These are phyloP conservation scores for Monsonia emarginata DNA, from an alignment of 441 rosid genomes.

Conservation along the genomic window DNA sequence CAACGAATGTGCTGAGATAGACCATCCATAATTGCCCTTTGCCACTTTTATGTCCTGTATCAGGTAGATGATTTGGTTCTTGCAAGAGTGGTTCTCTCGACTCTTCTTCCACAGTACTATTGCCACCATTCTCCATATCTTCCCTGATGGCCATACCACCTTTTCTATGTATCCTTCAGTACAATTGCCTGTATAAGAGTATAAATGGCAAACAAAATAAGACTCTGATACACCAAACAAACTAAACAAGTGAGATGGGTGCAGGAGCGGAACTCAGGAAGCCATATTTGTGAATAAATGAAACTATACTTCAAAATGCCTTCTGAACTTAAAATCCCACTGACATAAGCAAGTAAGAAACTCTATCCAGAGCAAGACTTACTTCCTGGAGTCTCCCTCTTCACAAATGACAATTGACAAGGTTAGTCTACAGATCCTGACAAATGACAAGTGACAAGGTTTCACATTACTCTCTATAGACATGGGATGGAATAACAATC, in stretches of 20 bases:
- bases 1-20: conserved; percentile 41
- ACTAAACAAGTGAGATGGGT: not conserved
- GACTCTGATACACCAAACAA: not conserved
- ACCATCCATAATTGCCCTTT: conserved; percentile 35
- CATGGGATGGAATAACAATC: not conserved
- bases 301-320: not conserved
- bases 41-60: conserved; percentile 9
- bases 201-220: no score
- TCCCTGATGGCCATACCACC: conserved; percentile 21
- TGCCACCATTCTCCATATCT: conserved; percentile 21
- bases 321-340: not conserved
- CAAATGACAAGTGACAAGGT: conserved; percentile 2
- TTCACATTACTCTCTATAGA: not conserved
- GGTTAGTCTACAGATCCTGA: not conserved
- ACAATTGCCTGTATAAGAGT: no score
- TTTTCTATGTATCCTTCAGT: not conserved
- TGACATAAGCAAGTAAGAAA: not conserved
- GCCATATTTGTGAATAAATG: not conserved
- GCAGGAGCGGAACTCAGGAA: not conserved
- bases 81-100: conserved; percentile 31
- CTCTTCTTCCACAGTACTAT: not conserved
- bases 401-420: not conserved
- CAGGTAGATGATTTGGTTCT: conserved; percentile 11
- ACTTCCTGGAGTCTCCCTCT: not conserved
- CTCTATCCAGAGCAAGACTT: not conserved